Base-by-base conservation (phyloP, 106 monocot genomes). In the Platanthera zijinensis region DNA sequence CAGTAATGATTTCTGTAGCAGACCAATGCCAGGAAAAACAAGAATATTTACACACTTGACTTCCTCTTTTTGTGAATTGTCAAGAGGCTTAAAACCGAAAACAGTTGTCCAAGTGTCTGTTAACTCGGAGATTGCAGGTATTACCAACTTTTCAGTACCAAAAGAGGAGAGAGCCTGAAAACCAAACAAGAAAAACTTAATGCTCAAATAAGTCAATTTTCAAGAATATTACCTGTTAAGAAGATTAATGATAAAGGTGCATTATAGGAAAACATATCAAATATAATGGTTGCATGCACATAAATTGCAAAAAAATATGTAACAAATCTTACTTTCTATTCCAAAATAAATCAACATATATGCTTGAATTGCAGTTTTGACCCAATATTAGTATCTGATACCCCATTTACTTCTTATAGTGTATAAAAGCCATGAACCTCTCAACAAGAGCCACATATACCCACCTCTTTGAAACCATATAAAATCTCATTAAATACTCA, bases 101-200 rank as follows among this genome's bases (percentile, higher is more conserved):
- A 82, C 77, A 71, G 50, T 75, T 52, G 82, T 91, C 97, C 97
- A 97, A 10, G 97, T 93, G 53, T 94, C 84, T 69, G 74, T 68
- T 59, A 97, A 77, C 70, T 94, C 94, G 72, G 97, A 74, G 39
- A 97, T 94, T 71, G 94, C 97, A 80, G 94, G 97, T 80, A 97
- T 97, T 12, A 97, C 75, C 73, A 97, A 76, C 75, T 86, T 94
- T 82, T 86, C 86, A 21, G 94, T 74, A 80, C 71, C 78, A 48
- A 97, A 81, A 17, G 91, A 87, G 68, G 51, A 75, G n/a, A 97
- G 89, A 72, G 84, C 87, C 97, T 97, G 84, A 78, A 83, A 81
- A 78, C 30, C 14, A 74, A 11, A 84, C 30, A 30, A 8, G 11
- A 32, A 66, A 66, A 8, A 64, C 21, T 39, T 22, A 10, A 66